phyloP scores from a whole-genome alignment of 2,329 filamentous ascomycete genomes.

The Penicillium sp. region DNA sequence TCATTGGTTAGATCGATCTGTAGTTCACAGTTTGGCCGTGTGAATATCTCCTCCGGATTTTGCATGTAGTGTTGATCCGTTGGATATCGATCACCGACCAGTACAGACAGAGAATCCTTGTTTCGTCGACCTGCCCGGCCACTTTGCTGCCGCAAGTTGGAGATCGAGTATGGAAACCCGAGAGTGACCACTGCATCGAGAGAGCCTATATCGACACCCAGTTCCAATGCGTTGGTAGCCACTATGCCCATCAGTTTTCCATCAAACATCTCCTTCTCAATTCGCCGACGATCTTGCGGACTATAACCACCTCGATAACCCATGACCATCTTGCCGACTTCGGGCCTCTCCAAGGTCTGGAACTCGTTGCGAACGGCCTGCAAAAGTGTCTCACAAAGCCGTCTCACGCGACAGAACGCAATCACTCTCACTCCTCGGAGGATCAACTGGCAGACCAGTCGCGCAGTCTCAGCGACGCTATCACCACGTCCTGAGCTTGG shows the following conservation, averaged over 20 bases:
- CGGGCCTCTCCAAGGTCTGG: conserved; percentile 62
- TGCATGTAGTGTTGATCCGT: conserved; percentile 97
- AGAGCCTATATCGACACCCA: conserved; percentile 91
- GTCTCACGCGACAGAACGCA: conserved; percentile 82
- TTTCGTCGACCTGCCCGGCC: conserved; percentile 87
- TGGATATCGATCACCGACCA: conserved; percentile 83
- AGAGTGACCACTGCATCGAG: conserved; percentile 90
- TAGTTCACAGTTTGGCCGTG: conserved; percentile 78
- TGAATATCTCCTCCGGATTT: conserved; percentile 87
- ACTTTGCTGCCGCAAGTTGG: conserved; percentile 90
- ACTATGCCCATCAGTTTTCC: conserved; percentile 89
- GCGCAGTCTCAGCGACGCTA: conserved; percentile 76
- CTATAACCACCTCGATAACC: conserved; percentile 94
- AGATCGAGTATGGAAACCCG: conserved; percentile 92
- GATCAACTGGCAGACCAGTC: conserved; percentile 83
- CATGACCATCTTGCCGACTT: conserved; percentile 78
- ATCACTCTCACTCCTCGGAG: conserved; percentile 85
- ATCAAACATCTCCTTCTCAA: conserved; percentile 95
- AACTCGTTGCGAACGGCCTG: conserved; percentile 75
- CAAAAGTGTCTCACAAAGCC: conserved; percentile 80
- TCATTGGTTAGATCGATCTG: conserved; percentile 91
- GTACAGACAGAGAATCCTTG: conserved; percentile 82
- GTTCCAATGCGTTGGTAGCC: conserved; percentile 84
- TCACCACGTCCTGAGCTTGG: conserved; percentile 80
- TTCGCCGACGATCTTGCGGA: conserved; percentile 76